Evolutionary conservation across 148 eudicot species (phyloP), one percentile per base, ranked within the genome.

Genomic region (Silene uniflora): DNA sequence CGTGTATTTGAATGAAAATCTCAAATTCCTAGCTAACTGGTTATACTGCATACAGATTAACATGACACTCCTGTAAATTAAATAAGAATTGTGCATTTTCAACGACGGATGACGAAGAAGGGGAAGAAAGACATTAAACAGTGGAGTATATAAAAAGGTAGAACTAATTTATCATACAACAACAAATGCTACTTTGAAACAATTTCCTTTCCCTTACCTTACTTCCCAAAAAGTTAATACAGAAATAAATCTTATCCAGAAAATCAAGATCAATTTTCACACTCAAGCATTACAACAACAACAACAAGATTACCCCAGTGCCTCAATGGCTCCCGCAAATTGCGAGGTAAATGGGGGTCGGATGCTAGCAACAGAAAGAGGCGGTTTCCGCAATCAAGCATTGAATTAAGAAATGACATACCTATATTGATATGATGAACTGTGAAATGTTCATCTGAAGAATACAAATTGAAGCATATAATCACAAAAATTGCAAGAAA

Each of bases 391-490:
- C 13, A 58, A 12, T 17, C 60, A 54, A 60, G 21, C 18, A 69
- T 18, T 23, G 72, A 59, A 25, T 72, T 39, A 25, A 14, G 71
- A 67, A 72, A 67, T 21, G 73, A 67, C 80, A 73, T 67, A 73
- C 78, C 75, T 65, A 77, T 73, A 54, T 10, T 27, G 32, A 29
- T 73, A 47, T 67, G 65, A 73, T 75, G 75, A 66, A 39, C 25
- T 63, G 68, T 80, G 79, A 71, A 46, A 69, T 80, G 77, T 72
- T 67, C 76, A 67, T 73, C 76, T 62, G 77, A 67, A 76, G 39
- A 58, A 47, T 47, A 24, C 59, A 24, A 77, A 71, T 27, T 44
- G 56, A 62, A 62, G 21, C 39, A 27, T 17, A 47, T 23, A n/a
- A 70, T 46, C 47, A 46, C 14, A 60, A 23, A 11, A 56, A 68